Base-by-base conservation (phyloP, 495 filamentous ascomycete genomes). In the Astrothelium subdiscretum region DNA sequence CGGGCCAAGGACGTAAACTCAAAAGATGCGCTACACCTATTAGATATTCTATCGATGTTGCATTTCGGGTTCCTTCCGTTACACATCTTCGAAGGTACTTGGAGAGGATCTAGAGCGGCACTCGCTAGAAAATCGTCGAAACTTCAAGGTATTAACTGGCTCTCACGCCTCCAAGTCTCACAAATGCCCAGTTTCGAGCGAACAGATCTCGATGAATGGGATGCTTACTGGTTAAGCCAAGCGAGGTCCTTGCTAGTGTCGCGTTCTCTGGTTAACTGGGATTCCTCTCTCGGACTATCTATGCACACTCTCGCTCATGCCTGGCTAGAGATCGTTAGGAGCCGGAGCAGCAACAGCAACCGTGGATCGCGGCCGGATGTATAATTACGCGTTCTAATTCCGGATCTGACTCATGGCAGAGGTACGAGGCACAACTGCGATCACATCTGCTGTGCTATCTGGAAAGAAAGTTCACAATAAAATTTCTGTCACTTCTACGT, bases 271-370 rank as follows among this genome's bases (percentile, higher is more conserved):
- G 59, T 66, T 13, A 64, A 58, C 58, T 57, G 62, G 60, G 57
- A 68, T 32, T 52, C 60, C 29, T 58, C 10, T 13, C 26, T 35
- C 1, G 58, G 62, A 60, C 31, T 72, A 10, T 67, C 65, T 3
- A 69, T 69, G 67, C 67, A 69, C 59, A 65, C 67, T 31, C 60
- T 69, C 1, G 57, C 52, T 15, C 67, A 69, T 51, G 62, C 65
- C 2, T 67, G 65, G 66, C 66, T 13, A 67, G 60, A 51, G 65
- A 67, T 43, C 65, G 65, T 1, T 35, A 57, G 44, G 32, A 51
- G 10, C 13, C 24, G 4, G 51, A 51, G 11, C 31, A 59, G 24
- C 59, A 65, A 24, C 20, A 59, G 20, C 31, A 44, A 54, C 11
- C 59, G 26, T 67, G 65, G 67, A 31, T 61, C 15, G 32, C 22